Base-by-base conservation (phyloP, 257 asterid genomes). In the Solanum sejunctum region DNA sequence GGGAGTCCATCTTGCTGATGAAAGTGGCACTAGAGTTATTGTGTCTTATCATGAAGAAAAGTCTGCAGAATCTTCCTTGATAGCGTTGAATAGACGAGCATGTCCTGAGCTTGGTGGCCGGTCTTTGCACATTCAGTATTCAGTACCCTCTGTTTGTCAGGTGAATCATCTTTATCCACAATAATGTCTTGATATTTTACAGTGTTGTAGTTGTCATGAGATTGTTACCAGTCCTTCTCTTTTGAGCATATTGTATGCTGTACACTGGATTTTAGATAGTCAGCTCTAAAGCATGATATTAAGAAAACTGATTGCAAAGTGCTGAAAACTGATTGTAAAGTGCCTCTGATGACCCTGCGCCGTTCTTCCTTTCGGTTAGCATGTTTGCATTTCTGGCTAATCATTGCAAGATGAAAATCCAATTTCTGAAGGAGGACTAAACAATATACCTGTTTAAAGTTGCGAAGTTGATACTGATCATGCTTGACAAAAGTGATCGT, bases 11-110 rank as follows among this genome's bases (percentile, higher is more conserved):
- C 93, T 92, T 3, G 98, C 99, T 54, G 99, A 95, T 39, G 98
- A 93, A 54, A 96, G 95, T 86, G 99, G 99, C 82, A 92, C 97
- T 41, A 98, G 99, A 66, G 98, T 93, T 16, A 89, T 96, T n/a
- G 97, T 96, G 75, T 95, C 98, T 56, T 96, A 84, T 84, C 84
- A 82, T 51, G 88, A 88, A 51, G 85, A 86, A 75, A 85, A 18
- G 66, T 88, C 96, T 67, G 93, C 99, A 32, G 88, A 86, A 60
- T 92, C 91, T 78, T 98, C 99, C 8, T 75, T 92, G 88, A 80
- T 86, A 81, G 93, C 92, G 1, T 89, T 96, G 91, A 91, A 93
- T 88, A 93, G 97, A 9, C 90, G 70, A 21, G 87, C 88, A 39
- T 96, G 98, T 80, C 83, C 90, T 83, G 80, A 87, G 54, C 95